These are phyloP conservation scores for Colletotrichum tofieldiae DNA, from an alignment of 2,329 filamentous ascomycete genomes.

Conservation along the genomic window DNA sequence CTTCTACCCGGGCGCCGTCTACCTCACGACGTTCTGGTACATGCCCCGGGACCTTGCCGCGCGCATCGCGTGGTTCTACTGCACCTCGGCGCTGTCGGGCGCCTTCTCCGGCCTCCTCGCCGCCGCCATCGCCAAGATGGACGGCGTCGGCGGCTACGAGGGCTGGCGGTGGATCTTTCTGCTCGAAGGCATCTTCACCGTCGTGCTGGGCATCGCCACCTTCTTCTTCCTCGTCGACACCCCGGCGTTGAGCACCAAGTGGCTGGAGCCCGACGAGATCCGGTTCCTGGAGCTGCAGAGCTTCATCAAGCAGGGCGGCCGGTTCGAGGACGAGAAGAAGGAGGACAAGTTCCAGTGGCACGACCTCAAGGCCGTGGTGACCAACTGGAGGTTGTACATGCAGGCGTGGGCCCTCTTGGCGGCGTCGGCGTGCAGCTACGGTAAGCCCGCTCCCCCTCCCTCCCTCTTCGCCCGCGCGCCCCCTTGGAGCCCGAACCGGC, in stretches of 20 bases:
- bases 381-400: constrained; percentile 51
- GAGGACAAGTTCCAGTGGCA: constrained; percentile 45
- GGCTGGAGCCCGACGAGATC: constrained; percentile 56
- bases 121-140: constrained; percentile 72
- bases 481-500: neutral
- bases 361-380: constrained; percentile 48
- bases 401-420: constrained; percentile 50
- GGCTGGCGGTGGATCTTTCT: constrained; percentile 72
- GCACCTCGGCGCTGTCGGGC: constrained; percentile 56
- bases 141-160: constrained; percentile 61
- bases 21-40: constrained; percentile 51
- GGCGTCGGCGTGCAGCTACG: constrained; percentile 45
- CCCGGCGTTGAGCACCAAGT: constrained; percentile 52
- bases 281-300: constrained; percentile 49
- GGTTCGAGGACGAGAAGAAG: constrained; percentile 43
- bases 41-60: constrained; percentile 48
- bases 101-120: constrained; percentile 76
- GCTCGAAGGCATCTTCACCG: constrained; percentile 51
- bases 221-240: constrained; percentile 61
- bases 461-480: no score
- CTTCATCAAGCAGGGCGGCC: constrained; percentile 53
- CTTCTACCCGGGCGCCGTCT: constrained; percentile 51
- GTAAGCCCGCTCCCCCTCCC: neutral
- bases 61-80: constrained; percentile 50
- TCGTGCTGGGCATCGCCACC: constrained; percentile 60